Conservation (phyloP, 306 rosid genomes). For the Pachyrhizus erosus region DNA sequence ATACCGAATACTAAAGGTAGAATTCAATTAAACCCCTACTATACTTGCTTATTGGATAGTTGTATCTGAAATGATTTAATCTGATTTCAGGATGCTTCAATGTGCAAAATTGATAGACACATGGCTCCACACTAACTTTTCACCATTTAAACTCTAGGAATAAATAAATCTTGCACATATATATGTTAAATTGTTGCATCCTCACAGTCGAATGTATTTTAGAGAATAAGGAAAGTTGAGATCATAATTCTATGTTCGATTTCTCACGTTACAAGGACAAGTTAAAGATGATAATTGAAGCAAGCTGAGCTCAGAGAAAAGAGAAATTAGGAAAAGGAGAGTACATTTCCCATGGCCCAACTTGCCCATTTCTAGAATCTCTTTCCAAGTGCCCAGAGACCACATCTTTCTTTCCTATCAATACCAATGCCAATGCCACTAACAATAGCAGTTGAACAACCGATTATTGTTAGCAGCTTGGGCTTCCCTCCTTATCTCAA, state of each 20-base stretch:
- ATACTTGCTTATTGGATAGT: not conserved
- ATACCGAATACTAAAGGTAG: not conserved
- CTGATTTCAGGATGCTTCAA: not conserved
- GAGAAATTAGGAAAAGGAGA: too few relatives aligned
- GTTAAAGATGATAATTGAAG: too few relatives aligned
- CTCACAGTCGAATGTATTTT: not conserved
- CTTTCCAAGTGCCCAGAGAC: slow-evolving; percentile 74
- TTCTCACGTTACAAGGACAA: not conserved
- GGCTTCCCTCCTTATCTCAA: too few relatives aligned
- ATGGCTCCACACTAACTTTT: not conserved
- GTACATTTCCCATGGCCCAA: slow-evolving; percentile 68
- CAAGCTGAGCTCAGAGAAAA: too few relatives aligned
- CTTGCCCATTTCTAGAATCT: slow-evolving; percentile 84
- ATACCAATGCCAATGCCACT: too few relatives aligned
- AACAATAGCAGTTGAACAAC: too few relatives aligned
- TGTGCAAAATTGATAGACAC: not conserved
- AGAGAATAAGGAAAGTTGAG: too few relatives aligned
- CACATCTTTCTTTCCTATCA: slow-evolving; percentile 57
- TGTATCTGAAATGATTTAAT: not conserved
- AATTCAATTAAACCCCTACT: not conserved
- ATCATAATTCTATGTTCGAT: too few relatives aligned
- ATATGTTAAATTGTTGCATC: not conserved
- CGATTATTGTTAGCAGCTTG: too few relatives aligned
- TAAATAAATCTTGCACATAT: not conserved
- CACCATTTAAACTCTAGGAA: not conserved